Evolutionary conservation across 805 yeast genomes (phyloP).

Genomic region (Candida alai): DNA sequence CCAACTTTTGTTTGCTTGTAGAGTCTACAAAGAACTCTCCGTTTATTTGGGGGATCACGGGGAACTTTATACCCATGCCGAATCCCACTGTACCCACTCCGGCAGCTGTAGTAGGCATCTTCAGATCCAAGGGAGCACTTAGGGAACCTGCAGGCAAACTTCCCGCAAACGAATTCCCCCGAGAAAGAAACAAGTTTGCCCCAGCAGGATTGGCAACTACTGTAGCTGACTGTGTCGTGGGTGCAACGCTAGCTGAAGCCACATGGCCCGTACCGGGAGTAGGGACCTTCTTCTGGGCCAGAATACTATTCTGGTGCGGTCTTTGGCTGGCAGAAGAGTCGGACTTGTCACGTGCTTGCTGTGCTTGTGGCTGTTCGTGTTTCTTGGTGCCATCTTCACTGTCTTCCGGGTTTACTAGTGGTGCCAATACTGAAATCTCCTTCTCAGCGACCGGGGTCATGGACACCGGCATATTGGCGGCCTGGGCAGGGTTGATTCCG

Average conservation of each 20-base stretch:
- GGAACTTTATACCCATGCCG: constrained; percentile 32
- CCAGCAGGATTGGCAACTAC: not conserved
- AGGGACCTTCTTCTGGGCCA: constrained; percentile 7
- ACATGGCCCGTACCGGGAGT: not conserved
- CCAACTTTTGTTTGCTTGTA: constrained; percentile 31
- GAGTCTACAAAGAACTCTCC: constrained; percentile 36
- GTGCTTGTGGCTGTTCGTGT: constrained; percentile 12
- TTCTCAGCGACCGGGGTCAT: constrained; percentile 82
- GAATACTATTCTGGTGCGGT: constrained; percentile 9
- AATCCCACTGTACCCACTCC: not conserved
- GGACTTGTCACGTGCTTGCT: not conserved
- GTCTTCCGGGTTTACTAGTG: constrained; percentile 6
- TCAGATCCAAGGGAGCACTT: no score
- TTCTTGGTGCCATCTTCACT: constrained; percentile 11
- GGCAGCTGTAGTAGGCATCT: constrained; percentile 3
- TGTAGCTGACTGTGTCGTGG: constrained; percentile 4
- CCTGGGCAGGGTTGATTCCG: constrained; percentile 55
- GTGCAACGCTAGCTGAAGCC: not conserved
- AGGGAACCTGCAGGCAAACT: constrained; percentile 4
- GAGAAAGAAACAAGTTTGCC: constrained; percentile 4
- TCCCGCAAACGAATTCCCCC: constrained; percentile 12
- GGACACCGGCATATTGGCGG: constrained; percentile 50
- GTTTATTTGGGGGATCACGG: constrained; percentile 33
- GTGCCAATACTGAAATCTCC: constrained; percentile 18
- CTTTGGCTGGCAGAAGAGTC: constrained; percentile 2